phyloP scores from a whole-genome alignment of 345 rosid species.

The Barbarea vulgaris region DNA sequence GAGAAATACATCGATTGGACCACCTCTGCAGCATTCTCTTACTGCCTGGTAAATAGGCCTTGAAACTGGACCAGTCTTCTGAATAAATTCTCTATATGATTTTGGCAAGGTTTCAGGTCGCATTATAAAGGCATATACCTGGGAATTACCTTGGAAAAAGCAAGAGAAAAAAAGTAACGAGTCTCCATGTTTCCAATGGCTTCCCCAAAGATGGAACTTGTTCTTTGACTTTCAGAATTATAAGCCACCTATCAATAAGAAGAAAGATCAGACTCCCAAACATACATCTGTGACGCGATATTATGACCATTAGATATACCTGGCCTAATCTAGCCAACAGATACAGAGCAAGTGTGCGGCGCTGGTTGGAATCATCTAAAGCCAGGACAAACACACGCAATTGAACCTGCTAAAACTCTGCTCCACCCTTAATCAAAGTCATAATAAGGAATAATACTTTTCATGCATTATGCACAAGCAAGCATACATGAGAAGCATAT shows the following conservation, averaged over 20 bases:
- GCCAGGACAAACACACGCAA: conserved; percentile 95
- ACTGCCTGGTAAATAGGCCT: conserved; percentile 90
- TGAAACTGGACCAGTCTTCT: conserved; percentile 96
- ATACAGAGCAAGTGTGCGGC: conserved; percentile 95
- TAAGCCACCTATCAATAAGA: conserved; percentile 63
- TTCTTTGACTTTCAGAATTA: conserved; percentile 94
- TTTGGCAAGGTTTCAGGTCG: conserved; percentile 98
- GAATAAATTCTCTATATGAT: conserved; percentile 91
- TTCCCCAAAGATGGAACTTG: conserved; percentile 98
- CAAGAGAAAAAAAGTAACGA: conserved; percentile 83
- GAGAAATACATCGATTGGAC: conserved; percentile 74
- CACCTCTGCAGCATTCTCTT: conserved; percentile 89
- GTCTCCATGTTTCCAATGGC: conserved; percentile 99
- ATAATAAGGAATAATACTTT: conserved; percentile 48
- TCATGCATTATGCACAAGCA: conserved; percentile 31
- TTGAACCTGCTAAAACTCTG: conserved; percentile 99
- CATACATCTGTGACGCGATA: not conserved
- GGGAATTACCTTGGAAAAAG: conserved; percentile 83
- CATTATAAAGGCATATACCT: conserved; percentile 83
- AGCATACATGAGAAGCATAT: conserved; percentile 1
- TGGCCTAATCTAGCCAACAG: conserved; percentile 93
- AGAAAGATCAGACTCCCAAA: conserved; percentile 18
- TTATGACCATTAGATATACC: conserved; percentile 43
- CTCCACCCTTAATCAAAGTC: conserved; percentile 86
- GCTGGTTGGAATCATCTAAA: conserved; percentile 84